Percentiles rank a stretch among this genome's conserved stretches.
These are phyloP conservation scores for Aeschynomene evenia DNA, from an alignment of 306 rosid species.

Conservation along the genomic window DNA sequence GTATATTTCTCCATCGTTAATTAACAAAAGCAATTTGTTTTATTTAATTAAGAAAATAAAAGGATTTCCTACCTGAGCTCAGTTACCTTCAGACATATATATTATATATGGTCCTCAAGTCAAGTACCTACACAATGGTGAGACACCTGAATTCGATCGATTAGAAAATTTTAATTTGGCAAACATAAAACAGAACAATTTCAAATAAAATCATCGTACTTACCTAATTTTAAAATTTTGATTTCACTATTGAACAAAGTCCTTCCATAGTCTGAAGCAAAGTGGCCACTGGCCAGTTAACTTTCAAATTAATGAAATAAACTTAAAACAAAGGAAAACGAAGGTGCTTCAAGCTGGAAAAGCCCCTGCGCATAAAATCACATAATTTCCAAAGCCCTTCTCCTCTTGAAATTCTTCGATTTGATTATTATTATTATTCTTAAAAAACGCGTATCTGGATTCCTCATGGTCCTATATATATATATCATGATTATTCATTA, in stretches of 20 bases:
- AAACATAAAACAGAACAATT: neutral
- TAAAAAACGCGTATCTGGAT: neutral
- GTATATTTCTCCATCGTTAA: neutral
- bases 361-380: neutral
- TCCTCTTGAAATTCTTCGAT: neutral
- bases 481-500: neutral
- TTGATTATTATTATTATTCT: neutral
- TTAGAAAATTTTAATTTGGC: too few relatives aligned
- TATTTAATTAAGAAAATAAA: too few relatives aligned
- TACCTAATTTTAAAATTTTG: too few relatives aligned
- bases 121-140: too few relatives aligned
- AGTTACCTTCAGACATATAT: too few relatives aligned
- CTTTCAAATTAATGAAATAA: neutral
- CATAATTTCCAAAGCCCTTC: neutral
- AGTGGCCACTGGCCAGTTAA: neutral
- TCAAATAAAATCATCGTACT: neutral
- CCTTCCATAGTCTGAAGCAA: neutral
- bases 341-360: neutral
- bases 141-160: neutral
- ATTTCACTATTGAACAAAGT: too few relatives aligned
- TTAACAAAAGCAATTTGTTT: neutral
- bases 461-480: neutral
- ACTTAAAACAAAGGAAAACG: neutral
- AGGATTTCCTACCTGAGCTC: too few relatives aligned
- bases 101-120: too few relatives aligned